Evolutionary conservation across 352 stramenopile genomes (phyloP), one percentile per base, ranked within the genome.

Genomic region (Pythium scleroteichum): DNA sequence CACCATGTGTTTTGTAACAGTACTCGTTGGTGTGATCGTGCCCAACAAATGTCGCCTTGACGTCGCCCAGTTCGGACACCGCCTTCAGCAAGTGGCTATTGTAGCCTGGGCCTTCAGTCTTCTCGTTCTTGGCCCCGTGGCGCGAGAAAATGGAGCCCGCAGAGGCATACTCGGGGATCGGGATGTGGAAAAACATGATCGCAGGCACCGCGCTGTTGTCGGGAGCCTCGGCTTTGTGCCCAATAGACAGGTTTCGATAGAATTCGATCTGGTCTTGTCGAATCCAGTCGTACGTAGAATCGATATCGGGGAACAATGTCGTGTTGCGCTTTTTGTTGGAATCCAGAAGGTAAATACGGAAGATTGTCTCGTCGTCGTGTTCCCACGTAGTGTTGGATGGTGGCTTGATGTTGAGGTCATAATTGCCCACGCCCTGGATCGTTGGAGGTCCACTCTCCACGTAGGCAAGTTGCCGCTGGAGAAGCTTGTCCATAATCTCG

Each of bases 151-250:
- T 17, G 33, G 58, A 44, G 0, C 24, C 57, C 17, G 26, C 22
- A 2, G 23, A 44, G 0, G 54, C 39, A 39, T 80, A 88, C 54
- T 87, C 75, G 14, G 70, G 71, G 13, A 88, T 49, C 35, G 79
- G 79, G 49, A 85, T 88, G 57, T 88, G 76, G 64, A 86, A 84
- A 57, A 88, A 88, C 76, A 88, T 85, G 58, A 87, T 64, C 19
- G 76, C 75, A 23, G 75, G 72, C 22, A 77, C 32, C 19, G 58
- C 51, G 1, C 52, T 24, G 17, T 45, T 71, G 24, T 59, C 64
- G 33, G 66, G 52, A 1, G 40, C 70, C 56, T 10, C 62, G 53
- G 38, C 66, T 6, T n/a, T 24, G 49, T 64, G 42, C 4, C 6
- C 12, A 7, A 40, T 56, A 13, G 76, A 84, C 9, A 88, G 35